A percentile compares a stretch with the other conserved stretches of the same genome.
Evolutionary conservation across 495 filamentous ascomycete genomes (phyloP).

Genomic region (Daldinia concentrica): DNA sequence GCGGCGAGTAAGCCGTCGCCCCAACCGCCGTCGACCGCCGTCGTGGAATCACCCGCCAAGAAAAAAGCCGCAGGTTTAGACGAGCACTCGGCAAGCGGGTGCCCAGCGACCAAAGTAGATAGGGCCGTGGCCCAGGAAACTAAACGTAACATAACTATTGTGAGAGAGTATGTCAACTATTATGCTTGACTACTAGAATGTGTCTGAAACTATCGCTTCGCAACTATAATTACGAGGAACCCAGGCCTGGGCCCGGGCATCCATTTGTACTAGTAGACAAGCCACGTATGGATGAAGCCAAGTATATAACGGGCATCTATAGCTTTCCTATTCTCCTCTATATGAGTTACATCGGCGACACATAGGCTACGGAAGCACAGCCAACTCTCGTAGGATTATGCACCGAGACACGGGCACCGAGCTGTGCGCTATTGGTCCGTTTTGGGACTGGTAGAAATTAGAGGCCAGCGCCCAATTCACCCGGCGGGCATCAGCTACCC

Average conservation of each 20-base stretch:
- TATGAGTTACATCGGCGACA: conserved; percentile 13
- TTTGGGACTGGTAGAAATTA: conserved; percentile 2
- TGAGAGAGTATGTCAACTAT: background rate
- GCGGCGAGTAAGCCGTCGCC: conserved; percentile 61
- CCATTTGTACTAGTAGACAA: background rate
- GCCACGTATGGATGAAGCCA: background rate
- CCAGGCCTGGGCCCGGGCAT: background rate
- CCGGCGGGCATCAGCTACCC: conserved; percentile 19
- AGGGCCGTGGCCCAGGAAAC: conserved; percentile 12
- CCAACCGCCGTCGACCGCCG: conserved; percentile 58
- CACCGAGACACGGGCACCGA: conserved; percentile 18
- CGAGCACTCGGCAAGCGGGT: conserved; percentile 12
- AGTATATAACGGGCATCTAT: background rate
- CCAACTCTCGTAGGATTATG: conserved; percentile 31
- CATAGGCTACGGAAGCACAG: conserved; percentile 11
- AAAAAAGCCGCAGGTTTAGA: conserved; percentile 54
- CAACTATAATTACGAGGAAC: background rate
- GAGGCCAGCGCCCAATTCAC: conserved; percentile 20
- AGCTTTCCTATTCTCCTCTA: conserved; percentile 5
- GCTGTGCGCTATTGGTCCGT: conserved; percentile 20
- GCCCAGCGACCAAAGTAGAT: conserved; percentile 7
- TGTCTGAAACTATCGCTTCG: background rate
- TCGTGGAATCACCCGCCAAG: conserved; percentile 64
- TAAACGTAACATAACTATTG: conserved; percentile 12
- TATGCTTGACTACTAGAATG: background rate